These are phyloP conservation scores for Luffa acutangula DNA, from an alignment of 306 rosid species.

Conservation along the genomic window DNA sequence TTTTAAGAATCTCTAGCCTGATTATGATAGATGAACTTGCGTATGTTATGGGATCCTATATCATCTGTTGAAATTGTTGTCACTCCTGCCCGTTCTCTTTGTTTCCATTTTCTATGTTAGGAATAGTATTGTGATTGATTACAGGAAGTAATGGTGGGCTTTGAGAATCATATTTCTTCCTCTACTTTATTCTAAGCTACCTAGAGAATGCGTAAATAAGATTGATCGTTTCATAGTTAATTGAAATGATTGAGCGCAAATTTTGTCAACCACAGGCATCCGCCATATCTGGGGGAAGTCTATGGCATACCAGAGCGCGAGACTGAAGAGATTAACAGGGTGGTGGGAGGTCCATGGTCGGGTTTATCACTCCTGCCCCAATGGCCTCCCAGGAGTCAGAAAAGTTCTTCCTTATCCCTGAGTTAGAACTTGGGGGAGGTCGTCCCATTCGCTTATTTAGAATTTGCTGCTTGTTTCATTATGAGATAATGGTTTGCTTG, in stretches of 20 bases:
- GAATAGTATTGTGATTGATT: background rate
- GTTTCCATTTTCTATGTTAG: background rate
- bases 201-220: background rate
- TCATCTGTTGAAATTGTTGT: background rate
- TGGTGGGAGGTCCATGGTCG: background rate
- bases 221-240: background rate
- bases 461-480: background rate
- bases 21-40: background rate
- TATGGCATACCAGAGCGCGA: background rate
- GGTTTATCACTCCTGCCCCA: background rate
- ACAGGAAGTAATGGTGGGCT: background rate
- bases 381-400: background rate
- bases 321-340: background rate
- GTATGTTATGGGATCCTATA: background rate
- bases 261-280: conserved; percentile 6
- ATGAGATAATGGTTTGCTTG: background rate
- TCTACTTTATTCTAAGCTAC: background rate
- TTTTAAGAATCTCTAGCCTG: background rate
- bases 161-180: background rate
- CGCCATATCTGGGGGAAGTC: background rate
- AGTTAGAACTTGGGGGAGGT: background rate
- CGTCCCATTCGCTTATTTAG: background rate
- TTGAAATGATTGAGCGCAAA: conserved; percentile 4
- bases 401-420: background rate
- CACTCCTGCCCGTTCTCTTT: background rate